Evolutionary conservation across 768 basidiomycete genomes (phyloP), one percentile per base, ranked within the genome.

Genomic region (Mycena rosella): DNA sequence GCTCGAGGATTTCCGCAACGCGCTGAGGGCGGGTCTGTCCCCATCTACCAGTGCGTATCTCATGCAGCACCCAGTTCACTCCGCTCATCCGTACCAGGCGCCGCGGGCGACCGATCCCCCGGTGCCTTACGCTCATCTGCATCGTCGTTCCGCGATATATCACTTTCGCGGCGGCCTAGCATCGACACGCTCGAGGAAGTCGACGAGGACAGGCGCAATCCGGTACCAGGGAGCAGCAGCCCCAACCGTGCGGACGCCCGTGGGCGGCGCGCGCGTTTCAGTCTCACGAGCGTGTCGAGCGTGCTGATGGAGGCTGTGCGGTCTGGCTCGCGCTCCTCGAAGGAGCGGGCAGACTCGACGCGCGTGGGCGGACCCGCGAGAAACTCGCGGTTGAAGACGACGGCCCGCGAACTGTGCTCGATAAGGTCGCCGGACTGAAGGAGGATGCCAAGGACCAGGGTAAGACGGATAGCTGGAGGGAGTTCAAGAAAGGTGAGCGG

Each of bases 401-500:
- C 45, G 54, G 65, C 10, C 8, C 75, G 75, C 72, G 79, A 75
- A 58, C 79, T 69, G 60, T 82, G 36, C 76, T 84, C 5, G 77
- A 76, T 30, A 80, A 79, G 45, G 74, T 84, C 32, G 76, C 83
- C 5, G 85, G 81, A 42, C 74, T 86, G 17, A 81, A 80, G 54
- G 62, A 67, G 29, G 82, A 82, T 6, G 22, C 13, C 22, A 83
- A 85, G 47, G 79, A 72, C 30, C 82, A 84, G 62, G 83, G 84
- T 26, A 76, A 75, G 5, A 83, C 82, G 15, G 80, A 85, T 56
- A 84, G 85, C 6, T 98, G 95, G 95, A 91, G 91, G 75, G 91
- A 96, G 77, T 97, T 97, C 78, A 88, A 90, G 73, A 90, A 92
- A 81, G 96, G 96, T 92, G 60, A 42, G 82, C 78, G 30, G 51